Base-by-base conservation (phyloP, 208 protist species). In the Leptomonas pyrrhocoris region DNA sequence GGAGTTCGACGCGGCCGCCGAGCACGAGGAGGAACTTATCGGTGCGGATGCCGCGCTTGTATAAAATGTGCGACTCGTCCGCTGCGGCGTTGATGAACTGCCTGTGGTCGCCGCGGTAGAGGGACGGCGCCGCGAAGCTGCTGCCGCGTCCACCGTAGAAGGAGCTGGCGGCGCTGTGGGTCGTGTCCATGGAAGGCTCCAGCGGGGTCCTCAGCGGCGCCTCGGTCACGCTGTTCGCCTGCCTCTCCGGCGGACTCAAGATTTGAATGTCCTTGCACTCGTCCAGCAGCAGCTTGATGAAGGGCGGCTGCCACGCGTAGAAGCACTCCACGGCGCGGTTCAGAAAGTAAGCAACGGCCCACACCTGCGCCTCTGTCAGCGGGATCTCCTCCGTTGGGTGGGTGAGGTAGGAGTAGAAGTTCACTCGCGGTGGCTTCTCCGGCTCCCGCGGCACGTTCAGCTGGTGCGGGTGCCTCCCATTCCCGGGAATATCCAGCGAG, bases 371-470 rank as follows among this genome's bases (percentile, higher is more conserved):
- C 13, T 94, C 80, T 2, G 85, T 90, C 21, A 96, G 75, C 15
- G 83, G 75, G 15, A 83, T 65, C 25, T 79, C 57, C 42, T 45
- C 46, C 28, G 81, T 80, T 0, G 83, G 76, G 57, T 92, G 87
- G 7, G 84, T 88, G 56, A 88, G 85, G 66, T 90, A 96, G n/a
- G 92, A 96, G 75, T 89, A 96, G 78, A 96, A 96, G 73, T 93
- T 96, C 18, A 86, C 92, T 3, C 92, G 73, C 49, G 89, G 89
- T 28, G 70, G 64, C 58, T 81, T 86, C 50, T 62, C 58, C 0
- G 92, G 92, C 73, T 92, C 83, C 4, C 34, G 46, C 7, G 81
- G 83, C 36, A 88, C 23, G 27, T 68, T 58, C 13, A 78, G 30
- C 13, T 46, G 15, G 15, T 79, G 43, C 2, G 58, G 25, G 31